phyloP scores from a whole-genome alignment of 177 flowering plant species.

The Telopea speciosissima region DNA sequence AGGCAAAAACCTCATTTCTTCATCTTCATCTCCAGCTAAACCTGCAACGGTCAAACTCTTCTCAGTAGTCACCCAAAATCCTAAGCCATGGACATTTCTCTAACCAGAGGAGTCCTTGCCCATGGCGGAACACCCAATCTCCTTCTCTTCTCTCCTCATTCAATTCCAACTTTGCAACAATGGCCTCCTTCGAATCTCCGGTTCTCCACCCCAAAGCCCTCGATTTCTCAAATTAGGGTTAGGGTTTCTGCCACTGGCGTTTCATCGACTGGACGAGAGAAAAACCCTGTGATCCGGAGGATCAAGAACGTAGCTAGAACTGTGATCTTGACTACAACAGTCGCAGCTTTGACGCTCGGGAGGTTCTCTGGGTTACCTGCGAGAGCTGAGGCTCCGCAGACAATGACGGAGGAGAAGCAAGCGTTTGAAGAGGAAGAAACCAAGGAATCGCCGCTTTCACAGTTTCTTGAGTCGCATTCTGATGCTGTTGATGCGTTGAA shows the following conservation, averaged over 20 bases:
- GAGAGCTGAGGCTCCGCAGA: conserved; percentile 32
- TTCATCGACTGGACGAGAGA: conserved; percentile 2
- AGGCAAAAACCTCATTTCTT: too few relatives aligned
- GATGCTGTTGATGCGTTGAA: conserved; percentile 51
- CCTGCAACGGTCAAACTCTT: too few relatives aligned
- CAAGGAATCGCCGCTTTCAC: conserved; percentile 31
- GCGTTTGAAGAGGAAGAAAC: conserved; percentile 8
- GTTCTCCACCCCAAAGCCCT: neutral
- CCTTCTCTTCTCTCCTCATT: neutral
- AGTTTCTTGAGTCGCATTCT: conserved; percentile 39
- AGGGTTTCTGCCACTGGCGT: conserved; percentile 13
- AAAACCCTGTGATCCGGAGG: conserved; percentile 11
- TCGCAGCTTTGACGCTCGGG: conserved; percentile 26
- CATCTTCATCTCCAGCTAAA: too few relatives aligned
- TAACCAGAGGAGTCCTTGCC: conserved; percentile 10
- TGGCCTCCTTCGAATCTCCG: conserved; percentile 1
- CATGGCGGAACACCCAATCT: neutral
- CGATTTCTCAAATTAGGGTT: conserved; percentile 1
- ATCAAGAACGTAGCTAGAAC: conserved; percentile 30
- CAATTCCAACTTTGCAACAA: neutral
- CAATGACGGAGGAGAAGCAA: conserved; percentile 13
- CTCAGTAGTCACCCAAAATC: neutral
- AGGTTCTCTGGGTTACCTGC: conserved; percentile 32
- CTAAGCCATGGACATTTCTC: conserved; percentile 14
- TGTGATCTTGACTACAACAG: conserved; percentile 32